These are phyloP conservation scores for Leucosporidium creatinivorum DNA, from an alignment of 768 basidiomycete species.

Conservation along the genomic window DNA sequence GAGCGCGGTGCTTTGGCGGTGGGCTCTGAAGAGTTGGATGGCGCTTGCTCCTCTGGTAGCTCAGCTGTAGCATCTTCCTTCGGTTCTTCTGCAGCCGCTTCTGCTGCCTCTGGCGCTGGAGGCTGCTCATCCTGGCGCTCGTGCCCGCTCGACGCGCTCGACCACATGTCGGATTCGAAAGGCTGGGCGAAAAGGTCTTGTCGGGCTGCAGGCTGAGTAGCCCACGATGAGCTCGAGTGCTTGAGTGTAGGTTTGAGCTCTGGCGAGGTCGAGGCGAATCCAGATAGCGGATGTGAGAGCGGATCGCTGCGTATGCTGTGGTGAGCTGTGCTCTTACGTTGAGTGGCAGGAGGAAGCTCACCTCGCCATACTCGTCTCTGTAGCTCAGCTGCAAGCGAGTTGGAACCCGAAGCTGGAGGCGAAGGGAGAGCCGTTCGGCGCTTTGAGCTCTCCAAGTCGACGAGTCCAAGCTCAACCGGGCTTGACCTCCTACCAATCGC, in stretches of 20 bases:
- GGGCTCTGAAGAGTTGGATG: not conserved
- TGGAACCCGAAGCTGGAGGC: too few species aligned
- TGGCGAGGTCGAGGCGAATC: not conserved
- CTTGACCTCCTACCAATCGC: too few species aligned
- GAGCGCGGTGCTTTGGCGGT: not conserved
- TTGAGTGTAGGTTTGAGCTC: not conserved
- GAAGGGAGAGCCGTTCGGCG: too few species aligned
- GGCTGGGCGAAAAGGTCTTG: slow-evolving; percentile 11
- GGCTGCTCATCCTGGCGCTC: not conserved
- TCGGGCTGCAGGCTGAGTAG: not conserved
- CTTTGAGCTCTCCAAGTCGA: too few species aligned
- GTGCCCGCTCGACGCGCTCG: not conserved
- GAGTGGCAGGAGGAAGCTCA: not conserved
- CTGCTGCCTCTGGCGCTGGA: not conserved
- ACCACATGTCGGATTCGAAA: not conserved
- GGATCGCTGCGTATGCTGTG: not conserved
- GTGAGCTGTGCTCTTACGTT: too few species aligned
- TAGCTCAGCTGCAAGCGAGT: too few species aligned
- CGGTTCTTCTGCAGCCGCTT: not conserved
- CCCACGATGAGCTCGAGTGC: not conserved
- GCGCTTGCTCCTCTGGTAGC: not conserved
- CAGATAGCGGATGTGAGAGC: not conserved
- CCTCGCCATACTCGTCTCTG: not conserved
- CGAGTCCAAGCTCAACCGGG: too few species aligned
- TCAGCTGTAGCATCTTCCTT: not conserved